Evolutionary conservation across 2,329 filamentous ascomycete species (phyloP).

Genomic region (Diaporthe nobilis): DNA sequence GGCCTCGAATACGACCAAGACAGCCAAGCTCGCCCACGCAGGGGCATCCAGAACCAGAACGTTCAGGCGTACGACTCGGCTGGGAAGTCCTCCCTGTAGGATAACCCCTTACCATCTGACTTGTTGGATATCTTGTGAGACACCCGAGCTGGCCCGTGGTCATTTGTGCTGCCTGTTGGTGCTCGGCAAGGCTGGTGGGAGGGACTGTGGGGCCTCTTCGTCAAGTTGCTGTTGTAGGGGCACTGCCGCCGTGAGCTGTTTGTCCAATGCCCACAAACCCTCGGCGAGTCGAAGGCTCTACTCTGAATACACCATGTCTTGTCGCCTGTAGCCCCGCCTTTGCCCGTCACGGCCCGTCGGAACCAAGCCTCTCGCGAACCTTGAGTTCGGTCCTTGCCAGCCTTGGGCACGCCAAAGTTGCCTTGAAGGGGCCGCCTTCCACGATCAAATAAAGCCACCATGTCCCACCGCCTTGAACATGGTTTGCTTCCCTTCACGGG

Average conservation of each 20-base stretch:
- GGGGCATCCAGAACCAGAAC: neutral
- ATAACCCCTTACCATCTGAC: neutral
- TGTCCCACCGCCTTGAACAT: constrained; percentile 6
- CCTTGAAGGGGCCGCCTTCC: neutral
- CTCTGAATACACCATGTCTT: constrained; percentile 3
- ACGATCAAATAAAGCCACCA: constrained; percentile 1
- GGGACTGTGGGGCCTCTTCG: neutral
- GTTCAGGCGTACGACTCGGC: neutral
- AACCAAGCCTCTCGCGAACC: neutral
- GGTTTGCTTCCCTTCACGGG: constrained; percentile 9
- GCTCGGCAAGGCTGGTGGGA: neutral
- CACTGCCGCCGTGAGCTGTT: neutral
- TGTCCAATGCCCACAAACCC: neutral
- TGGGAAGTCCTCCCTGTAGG: neutral
- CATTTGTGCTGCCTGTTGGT: constrained; percentile 5
- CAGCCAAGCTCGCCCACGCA: neutral
- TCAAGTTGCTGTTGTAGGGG: neutral
- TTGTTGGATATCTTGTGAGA: constrained; percentile 4
- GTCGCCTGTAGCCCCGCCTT: neutral
- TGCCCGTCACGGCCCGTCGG: neutral
- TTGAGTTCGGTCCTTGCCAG: no score
- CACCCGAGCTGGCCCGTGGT: neutral
- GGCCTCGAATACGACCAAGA: neutral
- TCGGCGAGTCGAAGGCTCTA: neutral
- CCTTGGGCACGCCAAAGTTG: neutral